Conservation (phyloP, 306 rosid genomes). For the Ammopiptanthus mongolicus region DNA sequence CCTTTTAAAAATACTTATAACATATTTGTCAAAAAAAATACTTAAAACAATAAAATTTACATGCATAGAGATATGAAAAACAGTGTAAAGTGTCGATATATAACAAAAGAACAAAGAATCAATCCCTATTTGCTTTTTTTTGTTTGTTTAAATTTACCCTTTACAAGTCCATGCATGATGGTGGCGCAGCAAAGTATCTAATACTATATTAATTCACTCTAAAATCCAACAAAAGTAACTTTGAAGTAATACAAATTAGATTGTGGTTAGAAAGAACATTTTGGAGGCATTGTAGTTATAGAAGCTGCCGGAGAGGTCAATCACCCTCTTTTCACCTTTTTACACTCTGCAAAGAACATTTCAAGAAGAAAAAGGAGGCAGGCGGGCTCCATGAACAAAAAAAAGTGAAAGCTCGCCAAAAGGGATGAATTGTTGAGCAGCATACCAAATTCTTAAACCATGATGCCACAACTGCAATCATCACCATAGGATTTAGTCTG, state of each 20-base stretch:
- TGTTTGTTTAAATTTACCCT: background rate
- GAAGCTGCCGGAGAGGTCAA: conserved; percentile 3
- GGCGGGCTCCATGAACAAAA: conserved; percentile 14
- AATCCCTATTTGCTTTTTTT: background rate
- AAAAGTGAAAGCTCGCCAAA: conserved; percentile 29
- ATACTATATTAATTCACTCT: background rate
- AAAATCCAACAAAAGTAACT: conserved; percentile 3
- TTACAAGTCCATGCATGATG: conserved; percentile 2
- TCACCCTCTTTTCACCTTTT: conserved; percentile 2
- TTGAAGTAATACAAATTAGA: background rate
- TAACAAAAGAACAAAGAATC: conserved; percentile 1
- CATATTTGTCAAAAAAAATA: no score
- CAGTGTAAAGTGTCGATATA: no score
- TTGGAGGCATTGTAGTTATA: background rate
- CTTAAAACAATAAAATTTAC: no score
- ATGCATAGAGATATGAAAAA: no score
- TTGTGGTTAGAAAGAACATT: conserved; percentile 9
- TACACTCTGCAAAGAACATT: conserved; percentile 1
- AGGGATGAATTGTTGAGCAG: conserved; percentile 10
- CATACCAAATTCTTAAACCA: conserved; percentile 8
- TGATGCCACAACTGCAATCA: conserved; percentile 1
- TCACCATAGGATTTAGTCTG: conserved; percentile 44
- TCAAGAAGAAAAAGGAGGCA: background rate
- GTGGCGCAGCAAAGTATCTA: background rate
- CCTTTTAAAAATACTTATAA: no score